These are phyloP conservation scores for Trichoderma reesei DNA, from an alignment of 495 filamentous ascomycete genomes.

Conservation along the genomic window DNA sequence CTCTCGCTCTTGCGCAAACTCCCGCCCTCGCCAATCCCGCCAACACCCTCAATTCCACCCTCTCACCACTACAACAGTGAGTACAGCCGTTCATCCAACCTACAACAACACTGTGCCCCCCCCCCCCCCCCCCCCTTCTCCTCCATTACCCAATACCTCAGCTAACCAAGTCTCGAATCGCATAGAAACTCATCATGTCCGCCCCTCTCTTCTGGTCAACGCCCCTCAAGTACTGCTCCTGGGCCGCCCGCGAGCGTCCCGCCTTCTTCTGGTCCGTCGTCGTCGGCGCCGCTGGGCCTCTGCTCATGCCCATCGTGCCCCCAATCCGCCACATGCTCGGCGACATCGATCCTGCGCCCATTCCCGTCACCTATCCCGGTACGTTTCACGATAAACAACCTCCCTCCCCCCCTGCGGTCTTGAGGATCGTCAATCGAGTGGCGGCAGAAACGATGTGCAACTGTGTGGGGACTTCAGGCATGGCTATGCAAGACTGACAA, in stretches of 20 bases:
- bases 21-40: too few species aligned
- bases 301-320: slow-evolving; percentile 46
- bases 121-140: too few species aligned
- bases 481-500: slow-evolving; percentile 10
- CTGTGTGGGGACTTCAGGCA: too few species aligned
- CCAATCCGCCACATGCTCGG: slow-evolving; percentile 52
- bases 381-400: slow-evolving; percentile 25
- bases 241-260: slow-evolving; percentile 76
- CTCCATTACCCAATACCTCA: too few species aligned
- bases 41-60: too few species aligned
- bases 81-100: too few species aligned
- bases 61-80: too few species aligned
- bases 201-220: slow-evolving; percentile 69
- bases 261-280: slow-evolving; percentile 77
- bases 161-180: neutral
- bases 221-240: slow-evolving; percentile 76
- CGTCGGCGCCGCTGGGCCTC: slow-evolving; percentile 62
- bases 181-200: slow-evolving; percentile 40
- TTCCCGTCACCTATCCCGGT: slow-evolving; percentile 91
- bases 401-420: neutral
- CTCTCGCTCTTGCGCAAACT: too few species aligned
- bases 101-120: too few species aligned
- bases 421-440: neutral
- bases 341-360: slow-evolving; percentile 54
- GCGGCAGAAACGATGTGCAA: too few species aligned